Evolutionary conservation across 2,329 filamentous ascomycete species (phyloP).

Genomic region (Penicillium janthinellum): DNA sequence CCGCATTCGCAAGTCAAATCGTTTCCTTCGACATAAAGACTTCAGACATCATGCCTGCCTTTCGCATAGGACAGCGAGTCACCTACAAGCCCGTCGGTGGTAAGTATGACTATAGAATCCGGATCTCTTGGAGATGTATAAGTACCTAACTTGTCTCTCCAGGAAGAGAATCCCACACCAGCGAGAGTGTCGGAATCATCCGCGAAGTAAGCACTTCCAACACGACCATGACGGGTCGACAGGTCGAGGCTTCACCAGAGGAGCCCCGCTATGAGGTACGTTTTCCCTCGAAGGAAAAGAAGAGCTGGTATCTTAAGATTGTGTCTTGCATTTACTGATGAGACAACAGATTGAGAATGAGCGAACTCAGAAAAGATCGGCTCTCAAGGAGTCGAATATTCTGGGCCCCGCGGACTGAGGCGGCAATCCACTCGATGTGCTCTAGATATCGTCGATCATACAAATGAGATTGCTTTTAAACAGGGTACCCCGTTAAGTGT

Average conservation of each 20-base stretch:
- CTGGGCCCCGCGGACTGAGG: conserved; percentile 30
- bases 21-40: background rate
- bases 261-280: conserved; percentile 44
- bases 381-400: conserved; percentile 36
- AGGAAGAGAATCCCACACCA: conserved; percentile 44
- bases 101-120: too few relatives aligned
- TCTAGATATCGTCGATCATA: too few relatives aligned
- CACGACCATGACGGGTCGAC: conserved; percentile 36
- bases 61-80: conserved; percentile 39
- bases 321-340: too few relatives aligned
- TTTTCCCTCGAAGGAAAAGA: background rate
- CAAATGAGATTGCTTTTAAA: background rate
- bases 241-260: conserved; percentile 37
- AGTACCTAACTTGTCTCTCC: too few relatives aligned
- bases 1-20: background rate
- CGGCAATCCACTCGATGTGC: too few relatives aligned
- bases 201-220: conserved; percentile 38
- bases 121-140: too few relatives aligned
- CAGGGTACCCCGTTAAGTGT: too few relatives aligned
- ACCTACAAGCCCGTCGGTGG: conserved; percentile 48
- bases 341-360: conserved; percentile 30
- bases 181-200: conserved; percentile 41
- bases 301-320: too few relatives aligned
- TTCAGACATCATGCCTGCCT: conserved; percentile 30
- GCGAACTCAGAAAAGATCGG: conserved; percentile 30